These are phyloP conservation scores for Echium plantagineum DNA, from an alignment of 257 asterid genomes.

Conservation along the genomic window DNA sequence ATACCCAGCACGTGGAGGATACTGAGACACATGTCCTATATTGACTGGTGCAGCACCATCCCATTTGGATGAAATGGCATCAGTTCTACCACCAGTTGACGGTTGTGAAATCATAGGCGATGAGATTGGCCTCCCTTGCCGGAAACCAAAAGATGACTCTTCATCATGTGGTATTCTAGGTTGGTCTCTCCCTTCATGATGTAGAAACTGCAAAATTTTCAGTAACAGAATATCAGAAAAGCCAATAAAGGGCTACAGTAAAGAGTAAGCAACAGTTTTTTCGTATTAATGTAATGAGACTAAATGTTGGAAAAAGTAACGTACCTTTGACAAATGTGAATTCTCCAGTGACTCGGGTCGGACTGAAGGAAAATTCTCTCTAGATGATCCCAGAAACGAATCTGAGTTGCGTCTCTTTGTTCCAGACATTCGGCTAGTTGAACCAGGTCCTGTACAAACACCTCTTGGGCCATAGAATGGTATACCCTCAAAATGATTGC, in stretches of 20 bases:
- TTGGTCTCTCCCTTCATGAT: slow-evolving; percentile 55
- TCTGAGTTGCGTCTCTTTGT: slow-evolving; percentile 69
- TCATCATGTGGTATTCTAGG: slow-evolving; percentile 43
- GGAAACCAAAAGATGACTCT: slow-evolving; percentile 42
- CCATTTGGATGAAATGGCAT: slow-evolving; percentile 41
- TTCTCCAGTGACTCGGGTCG: slow-evolving; percentile 52
- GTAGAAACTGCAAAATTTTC: slow-evolving; percentile 49
- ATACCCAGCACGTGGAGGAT: slow-evolving; percentile 62
- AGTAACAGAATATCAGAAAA: slow-evolving; percentile 23
- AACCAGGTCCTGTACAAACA: slow-evolving; percentile 45
- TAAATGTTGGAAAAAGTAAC: slow-evolving; percentile 2
- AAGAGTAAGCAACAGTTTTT: background rate
- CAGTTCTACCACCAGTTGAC: slow-evolving; percentile 41
- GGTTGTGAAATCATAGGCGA: slow-evolving; percentile 45
- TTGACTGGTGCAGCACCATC: slow-evolving; percentile 37
- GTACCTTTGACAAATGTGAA: slow-evolving; percentile 66
- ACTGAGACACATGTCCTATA: slow-evolving; percentile 37
- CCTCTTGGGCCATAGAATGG: slow-evolving; percentile 68
- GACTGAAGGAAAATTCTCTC: slow-evolving; percentile 47
- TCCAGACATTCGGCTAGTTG: slow-evolving; percentile 44
- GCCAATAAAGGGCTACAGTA: background rate
- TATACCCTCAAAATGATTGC: slow-evolving; percentile 68
- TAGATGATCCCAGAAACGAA: slow-evolving; percentile 49
- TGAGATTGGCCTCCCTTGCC: slow-evolving; percentile 47
- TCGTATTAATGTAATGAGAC: background rate